Conservation (phyloP, 352 stramenopile genomes). For the Phytophthora boehmeriae region DNA sequence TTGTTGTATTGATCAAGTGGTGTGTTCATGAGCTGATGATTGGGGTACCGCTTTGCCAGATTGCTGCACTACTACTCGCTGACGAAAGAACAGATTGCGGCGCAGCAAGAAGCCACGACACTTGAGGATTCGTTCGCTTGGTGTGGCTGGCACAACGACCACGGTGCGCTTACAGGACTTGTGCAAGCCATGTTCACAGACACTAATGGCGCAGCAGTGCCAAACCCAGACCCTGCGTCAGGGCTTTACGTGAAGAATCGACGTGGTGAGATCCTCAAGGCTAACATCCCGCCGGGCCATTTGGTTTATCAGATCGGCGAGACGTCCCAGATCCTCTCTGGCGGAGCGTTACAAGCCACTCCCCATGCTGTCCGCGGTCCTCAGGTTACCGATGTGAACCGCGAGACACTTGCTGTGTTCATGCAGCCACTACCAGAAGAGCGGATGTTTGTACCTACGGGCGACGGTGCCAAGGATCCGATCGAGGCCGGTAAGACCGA, state of each 20-base stretch:
- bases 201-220: constrained; percentile 55
- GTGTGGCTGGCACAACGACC: constrained; percentile 98
- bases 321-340: constrained; percentile 95
- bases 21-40: constrained; percentile 1
- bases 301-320: constrained; percentile 96
- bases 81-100: constrained; percentile 58
- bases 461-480: constrained; percentile 31
- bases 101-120: constrained; percentile 45
- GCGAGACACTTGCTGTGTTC: constrained; percentile 97
- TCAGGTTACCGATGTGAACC: constrained; percentile 74
- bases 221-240: constrained; percentile 78
- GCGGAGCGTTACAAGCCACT: constrained; percentile 91
- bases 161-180: constrained; percentile 94
- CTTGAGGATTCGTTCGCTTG: constrained; percentile 91
- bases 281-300: constrained; percentile 83
- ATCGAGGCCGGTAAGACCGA: constrained; percentile 62
- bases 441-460: constrained; percentile 73
- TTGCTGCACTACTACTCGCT: constrained; percentile 97
- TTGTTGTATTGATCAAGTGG: constrained; percentile 3
- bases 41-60: constrained; percentile 5
- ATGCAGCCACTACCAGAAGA: constrained; percentile 94
- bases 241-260: constrained; percentile 96
- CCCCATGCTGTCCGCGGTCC: constrained; percentile 90
- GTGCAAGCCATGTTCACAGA: constrained; percentile 93
- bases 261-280: constrained; percentile 88